Base-by-base conservation (phyloP, 78 protist species). In the Dictyostelium intermedium region DNA sequence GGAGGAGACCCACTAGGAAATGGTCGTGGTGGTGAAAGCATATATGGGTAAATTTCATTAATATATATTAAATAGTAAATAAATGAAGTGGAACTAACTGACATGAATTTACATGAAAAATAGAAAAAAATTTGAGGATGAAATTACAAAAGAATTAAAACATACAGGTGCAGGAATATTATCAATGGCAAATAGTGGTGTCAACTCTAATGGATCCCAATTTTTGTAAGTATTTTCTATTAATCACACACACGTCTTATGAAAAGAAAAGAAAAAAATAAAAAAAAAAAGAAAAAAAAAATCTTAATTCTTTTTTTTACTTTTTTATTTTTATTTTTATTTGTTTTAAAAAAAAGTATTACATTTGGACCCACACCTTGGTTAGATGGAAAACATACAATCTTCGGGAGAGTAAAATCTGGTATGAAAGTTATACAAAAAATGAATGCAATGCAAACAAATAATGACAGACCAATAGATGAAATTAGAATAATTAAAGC, bases 1-100 rank as follows among this genome's bases (percentile, higher is more conserved):
- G 97, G 97, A 0, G 99, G 99, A 6, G 99, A 98, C 83, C 98
- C 98, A n/a, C 97, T 98, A 2, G 98, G 98, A n/a, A 95, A 98
- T 5, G 99, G 99, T 20, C 47, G 96, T 9, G 99, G 99, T 13
- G 99, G 99, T 25, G 85, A 83, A 74, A 91, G 97, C 7, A 96
- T 97, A 37, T 98, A 96, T 72, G 99, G 99, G 66, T 56, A 56
- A 56, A 96, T 93, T 41, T 5, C 11, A 56, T n/a, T n/a, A 20
- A 56, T 14, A 56, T 56, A 56, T 56, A n/a, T n/a, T 18, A 20
- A 20, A 32, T 27, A 39, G n/a, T 11, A 39, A 39, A 53, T 53
- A 25, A 34, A 30, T 3, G 1, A 80, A 77, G 3, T 13, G 1
- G 72, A 10, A 1, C n/a, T 6, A 41, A 3, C 11, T n/a, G n/a